Percentiles rank a stretch among this genome's conserved stretches.
phyloP scores from a whole-genome alignment of 2,329 filamentous ascomycete species.

The Trichoderma breve region DNA sequence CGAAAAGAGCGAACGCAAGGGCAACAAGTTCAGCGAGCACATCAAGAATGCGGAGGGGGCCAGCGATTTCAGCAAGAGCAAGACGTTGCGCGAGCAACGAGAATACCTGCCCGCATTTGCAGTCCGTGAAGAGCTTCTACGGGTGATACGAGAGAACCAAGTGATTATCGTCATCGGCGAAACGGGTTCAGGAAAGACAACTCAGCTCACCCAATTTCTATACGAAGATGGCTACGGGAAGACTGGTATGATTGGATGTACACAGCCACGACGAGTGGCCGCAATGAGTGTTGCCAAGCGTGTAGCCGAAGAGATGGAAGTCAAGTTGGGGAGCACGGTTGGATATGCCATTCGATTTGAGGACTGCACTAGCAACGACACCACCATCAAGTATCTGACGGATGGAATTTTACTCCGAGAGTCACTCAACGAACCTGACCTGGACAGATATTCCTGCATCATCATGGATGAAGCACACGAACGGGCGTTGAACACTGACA shows the following conservation, averaged over 20 bases:
- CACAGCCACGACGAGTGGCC: slow-evolving; percentile 91
- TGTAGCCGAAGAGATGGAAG: slow-evolving; percentile 98
- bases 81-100: slow-evolving; percentile 84
- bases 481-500: slow-evolving; percentile 91
- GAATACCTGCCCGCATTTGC: slow-evolving; percentile 95
- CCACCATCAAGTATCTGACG: slow-evolving; percentile 98
- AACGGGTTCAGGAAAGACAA: slow-evolving; percentile 96
- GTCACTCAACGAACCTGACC: slow-evolving; percentile 84
- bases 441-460: slow-evolving; percentile 95
- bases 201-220: slow-evolving; percentile 92
- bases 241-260: slow-evolving; percentile 89
- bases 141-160: slow-evolving; percentile 94
- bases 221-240: slow-evolving; percentile 93
- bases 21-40: slow-evolving; percentile 82
- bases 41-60: slow-evolving; percentile 83
- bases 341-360: slow-evolving; percentile 98
- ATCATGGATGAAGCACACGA: slow-evolving; percentile 99
- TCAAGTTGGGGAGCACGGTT: slow-evolving; percentile 79
- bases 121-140: slow-evolving; percentile 85
- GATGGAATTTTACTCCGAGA: slow-evolving; percentile 93
- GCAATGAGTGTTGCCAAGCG: slow-evolving; percentile 99
- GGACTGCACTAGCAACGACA: slow-evolving; percentile 94
- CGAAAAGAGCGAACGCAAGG: slow-evolving; percentile 48
- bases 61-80: slow-evolving; percentile 90
- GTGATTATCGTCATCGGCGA: slow-evolving; percentile 96